Percentiles rank a stretch among this genome's conserved stretches.
phyloP scores from a whole-genome alignment of 108 stramenopile genomes.

The Pelagomonas calceolata region DNA sequence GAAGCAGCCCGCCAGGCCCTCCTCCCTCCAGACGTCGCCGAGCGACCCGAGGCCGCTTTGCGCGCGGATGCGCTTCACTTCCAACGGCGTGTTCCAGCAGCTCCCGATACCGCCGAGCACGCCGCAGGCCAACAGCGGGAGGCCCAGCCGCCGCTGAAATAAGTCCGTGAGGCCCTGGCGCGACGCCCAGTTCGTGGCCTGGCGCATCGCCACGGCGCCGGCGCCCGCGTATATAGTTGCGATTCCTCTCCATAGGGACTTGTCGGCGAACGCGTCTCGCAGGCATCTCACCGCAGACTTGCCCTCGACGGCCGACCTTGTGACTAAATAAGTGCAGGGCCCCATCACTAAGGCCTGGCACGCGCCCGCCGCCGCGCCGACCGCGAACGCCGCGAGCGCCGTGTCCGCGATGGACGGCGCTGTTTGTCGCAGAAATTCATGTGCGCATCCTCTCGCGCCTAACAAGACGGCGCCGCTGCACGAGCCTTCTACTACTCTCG shows the following conservation, averaged over 20 bases:
- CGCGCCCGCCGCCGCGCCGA: slow-evolving; percentile 18
- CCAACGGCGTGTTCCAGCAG: slow-evolving; percentile 32
- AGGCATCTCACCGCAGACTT: slow-evolving; percentile 3
- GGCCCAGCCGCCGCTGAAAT: neutral
- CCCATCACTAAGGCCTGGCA: slow-evolving; percentile 21
- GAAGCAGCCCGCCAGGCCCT: too few relatives aligned
- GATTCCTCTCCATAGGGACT: slow-evolving; percentile 13
- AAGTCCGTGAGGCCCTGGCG: slow-evolving; percentile 27
- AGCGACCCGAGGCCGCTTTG: slow-evolving; percentile 13
- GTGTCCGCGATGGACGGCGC: slow-evolving; percentile 8
- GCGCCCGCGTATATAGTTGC: slow-evolving; percentile 21
- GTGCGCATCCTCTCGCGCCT: slow-evolving; percentile 18
- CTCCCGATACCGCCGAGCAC: slow-evolving; percentile 16
- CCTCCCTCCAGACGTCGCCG: too few relatives aligned
- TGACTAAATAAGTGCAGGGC: slow-evolving; percentile 24
- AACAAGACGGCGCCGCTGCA: slow-evolving; percentile 22
- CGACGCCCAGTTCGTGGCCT: slow-evolving; percentile 33
- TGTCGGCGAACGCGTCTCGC: neutral
- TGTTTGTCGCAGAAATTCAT: too few relatives aligned
- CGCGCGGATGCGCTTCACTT: slow-evolving; percentile 26
- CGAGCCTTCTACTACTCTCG: slow-evolving; percentile 21
- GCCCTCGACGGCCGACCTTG: slow-evolving; percentile 15
- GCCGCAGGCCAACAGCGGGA: neutral
- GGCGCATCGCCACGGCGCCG: slow-evolving; percentile 24
- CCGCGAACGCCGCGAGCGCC: slow-evolving; percentile 13